These are phyloP conservation scores for Alopecurus myosuroides DNA, from an alignment of 176 grass and related monocot genomes.

Conservation along the genomic window DNA sequence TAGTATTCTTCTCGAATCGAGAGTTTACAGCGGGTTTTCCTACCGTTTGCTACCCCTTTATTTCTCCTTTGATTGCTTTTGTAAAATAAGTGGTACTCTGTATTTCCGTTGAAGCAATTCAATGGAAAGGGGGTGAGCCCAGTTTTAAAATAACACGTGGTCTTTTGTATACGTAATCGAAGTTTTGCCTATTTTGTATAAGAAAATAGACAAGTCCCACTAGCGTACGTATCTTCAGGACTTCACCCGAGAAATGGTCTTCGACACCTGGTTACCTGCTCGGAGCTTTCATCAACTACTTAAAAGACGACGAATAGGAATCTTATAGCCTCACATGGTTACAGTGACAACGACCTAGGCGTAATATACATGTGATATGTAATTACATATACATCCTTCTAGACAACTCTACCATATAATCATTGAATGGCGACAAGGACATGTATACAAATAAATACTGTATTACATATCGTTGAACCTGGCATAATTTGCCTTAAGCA, in stretches of 20 bases:
- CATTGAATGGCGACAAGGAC: constrained; percentile 25
- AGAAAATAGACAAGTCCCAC: neutral
- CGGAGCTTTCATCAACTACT: neutral
- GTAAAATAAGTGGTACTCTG: no score
- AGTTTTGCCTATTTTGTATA: neutral
- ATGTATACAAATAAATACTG: neutral
- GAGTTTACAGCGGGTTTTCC: no score
- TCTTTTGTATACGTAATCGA: neutral
- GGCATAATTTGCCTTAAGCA: neutral
- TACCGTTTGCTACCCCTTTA: no score
- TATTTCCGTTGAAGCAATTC: no score
- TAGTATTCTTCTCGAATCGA: no score
- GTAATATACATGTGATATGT: constrained; percentile 27
- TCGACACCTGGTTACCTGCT: neutral
- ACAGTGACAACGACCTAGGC: constrained; percentile 24
- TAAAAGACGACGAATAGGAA: constrained; percentile 18
- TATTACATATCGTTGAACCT: neutral
- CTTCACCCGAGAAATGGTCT: neutral
- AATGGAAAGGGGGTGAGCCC: no score
- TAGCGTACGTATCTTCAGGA: neutral
- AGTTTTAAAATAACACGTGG: no score
- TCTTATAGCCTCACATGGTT: constrained; percentile 35
- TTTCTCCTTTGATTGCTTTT: no score
- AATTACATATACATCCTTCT: neutral
- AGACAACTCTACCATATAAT: neutral